Evolutionary conservation across 805 yeast species (phyloP), one percentile per base, ranked within the genome.

Genomic region (Metschnikowia picachoensis): DNA sequence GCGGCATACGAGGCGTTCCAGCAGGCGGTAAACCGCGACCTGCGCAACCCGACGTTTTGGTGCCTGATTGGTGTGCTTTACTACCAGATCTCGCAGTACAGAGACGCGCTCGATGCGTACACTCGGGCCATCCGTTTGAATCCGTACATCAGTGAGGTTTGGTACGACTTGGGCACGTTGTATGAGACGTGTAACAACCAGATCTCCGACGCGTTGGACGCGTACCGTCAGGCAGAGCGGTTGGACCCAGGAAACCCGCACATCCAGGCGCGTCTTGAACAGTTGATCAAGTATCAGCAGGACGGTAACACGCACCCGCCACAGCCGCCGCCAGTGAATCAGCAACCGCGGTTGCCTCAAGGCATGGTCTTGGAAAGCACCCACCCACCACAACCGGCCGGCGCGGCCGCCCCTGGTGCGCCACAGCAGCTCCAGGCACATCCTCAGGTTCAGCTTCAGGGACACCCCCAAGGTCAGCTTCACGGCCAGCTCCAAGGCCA

Each of bases 1-100:
- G 90, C 94, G 41, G 98, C 99, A 2, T 94, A 92, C 67, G 98
- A 94, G 62, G 95, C 97, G 0, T 94, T 92, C 79, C 99, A 94
- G 71, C 97, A 91, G 65, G 98, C 98, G 11, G 99, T 94, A 48
- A 94, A 94, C 66, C 79, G 97, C 52, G 98, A 94, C 66, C 85
- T 95, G 33, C 79, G 97, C 64, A 94, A 94, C 66, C 98, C 99
- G 47, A 94, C 97, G 1, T 94, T 94, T 73, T 94, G 99, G 99
- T 87, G 95, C 58, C 84, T 91, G 30, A 86, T 87, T 60, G 99
- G 99, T 64, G 99, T 94, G 13, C 76, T 94, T 48, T 94, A 94
- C 70, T 94, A 92, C 67, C 97, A 94, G 68, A 92, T 94, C 49
- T 82, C 94, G 47, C 99, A 94, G 71, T 94, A 88, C 70, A 78